phyloP scores from a whole-genome alignment of 164 flowering plant genomes.

The Dillenia suffruticosa region DNA sequence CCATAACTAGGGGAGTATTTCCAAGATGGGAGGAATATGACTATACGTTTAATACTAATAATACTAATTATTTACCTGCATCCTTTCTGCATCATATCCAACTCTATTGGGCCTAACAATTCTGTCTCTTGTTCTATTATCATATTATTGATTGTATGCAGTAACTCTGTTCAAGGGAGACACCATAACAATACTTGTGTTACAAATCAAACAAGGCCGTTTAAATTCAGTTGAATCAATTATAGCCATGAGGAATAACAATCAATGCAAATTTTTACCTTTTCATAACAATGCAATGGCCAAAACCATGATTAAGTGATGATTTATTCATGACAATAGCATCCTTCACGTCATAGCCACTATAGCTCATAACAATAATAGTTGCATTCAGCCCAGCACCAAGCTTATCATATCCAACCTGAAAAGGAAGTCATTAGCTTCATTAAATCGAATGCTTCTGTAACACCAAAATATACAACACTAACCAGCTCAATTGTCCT shows the following conservation, averaged over 20 bases:
- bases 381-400: slow-evolving; percentile 99
- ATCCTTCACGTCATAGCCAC: slow-evolving; percentile 99
- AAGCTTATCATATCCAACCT: slow-evolving; percentile 93
- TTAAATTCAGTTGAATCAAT: background rate
- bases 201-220: background rate
- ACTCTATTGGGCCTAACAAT: slow-evolving; percentile 50
- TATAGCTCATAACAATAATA: slow-evolving; percentile 98
- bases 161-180: slow-evolving; percentile 32
- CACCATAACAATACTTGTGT: background rate
- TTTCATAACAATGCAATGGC: slow-evolving; percentile 94
- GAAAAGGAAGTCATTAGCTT: slow-evolving; percentile 15
- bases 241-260: background rate
- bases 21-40: too few relatives aligned
- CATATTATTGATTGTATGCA: slow-evolving; percentile 51
- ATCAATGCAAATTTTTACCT: slow-evolving; percentile 30
- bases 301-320: slow-evolving; percentile 97
- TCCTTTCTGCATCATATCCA: slow-evolving; percentile 35
- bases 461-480: slow-evolving; percentile 6
- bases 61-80: slow-evolving; percentile 41
- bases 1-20: too few relatives aligned
- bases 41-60: too few relatives aligned
- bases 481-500: slow-evolving; percentile 92
- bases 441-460: background rate
- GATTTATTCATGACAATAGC: slow-evolving; percentile 99
- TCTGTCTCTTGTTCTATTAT: slow-evolving; percentile 50